Base-by-base conservation (phyloP, 129 eudicot genomes). In the Arctium minus region DNA sequence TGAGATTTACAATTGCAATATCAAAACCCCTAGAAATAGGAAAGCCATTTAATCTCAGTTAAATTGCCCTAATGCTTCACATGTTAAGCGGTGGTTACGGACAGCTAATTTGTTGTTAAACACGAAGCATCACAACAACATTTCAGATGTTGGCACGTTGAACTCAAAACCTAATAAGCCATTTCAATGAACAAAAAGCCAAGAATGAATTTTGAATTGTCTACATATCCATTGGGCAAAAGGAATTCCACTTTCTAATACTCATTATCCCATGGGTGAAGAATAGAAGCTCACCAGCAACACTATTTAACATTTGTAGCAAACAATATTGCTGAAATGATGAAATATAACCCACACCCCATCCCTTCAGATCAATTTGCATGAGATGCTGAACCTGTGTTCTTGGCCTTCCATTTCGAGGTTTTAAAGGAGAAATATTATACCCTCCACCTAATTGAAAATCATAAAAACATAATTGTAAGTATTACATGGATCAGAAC, bases 331-430 rank as follows among this genome's bases (percentile, higher is more conserved):
- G 98, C 88, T 93, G 99, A 85, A 91, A 96, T 76, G 93, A 93
- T 70, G 97, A 85, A 13, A 93, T 15, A 85, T 96, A 96, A 73
- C 97, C 96, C 81, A 93, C 97, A 32, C 97, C 99, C 99, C 99
- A 96, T 32, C 99, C 99, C 88, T 91, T 93, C 18, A 96, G 82
- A 87, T 96, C 98, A 85, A 96, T 96, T 84, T 96, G 99, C 99
- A 96, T 96, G 67, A 96, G 97, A 88, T 96, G 98, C 84, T 93
- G 98, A 40, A 93, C 99, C 85, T 91, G 97, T 31, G 98, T 85
- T 86, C 99, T 87, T 31, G 98, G 99, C 88, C 91, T 89, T 75
- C 99, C 99, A 80, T 93, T 86, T 80, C 88, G 92, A 75, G 97
- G 92, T 74, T 96, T 96, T 83, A 96, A 27, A 18, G 98, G 99